A percentile compares a stretch with the other conserved stretches of the same genome.
These are phyloP conservation scores for Rhizopogon vinicolor DNA, from an alignment of 768 basidiomycete genomes.

Conservation along the genomic window DNA sequence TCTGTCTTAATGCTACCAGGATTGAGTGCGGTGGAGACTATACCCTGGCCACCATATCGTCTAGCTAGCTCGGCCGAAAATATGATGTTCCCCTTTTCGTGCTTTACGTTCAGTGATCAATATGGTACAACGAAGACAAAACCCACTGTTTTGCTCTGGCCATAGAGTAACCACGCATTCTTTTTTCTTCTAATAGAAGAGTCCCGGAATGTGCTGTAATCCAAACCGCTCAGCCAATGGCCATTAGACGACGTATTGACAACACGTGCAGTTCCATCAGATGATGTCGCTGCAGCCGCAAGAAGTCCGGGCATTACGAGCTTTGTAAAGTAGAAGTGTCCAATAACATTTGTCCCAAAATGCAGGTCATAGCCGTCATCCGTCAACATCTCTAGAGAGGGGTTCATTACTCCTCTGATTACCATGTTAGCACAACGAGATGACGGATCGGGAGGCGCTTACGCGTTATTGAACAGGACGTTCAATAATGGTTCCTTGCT, in stretches of 20 bases:
- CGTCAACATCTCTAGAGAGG: slow-evolving; percentile 27
- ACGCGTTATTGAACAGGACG: slow-evolving; percentile 29
- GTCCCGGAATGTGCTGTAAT: slow-evolving; percentile 24
- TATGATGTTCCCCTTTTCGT: slow-evolving; percentile 26
- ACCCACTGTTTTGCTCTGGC: slow-evolving; percentile 29
- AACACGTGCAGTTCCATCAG: slow-evolving; percentile 30
- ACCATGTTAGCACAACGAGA: background rate
- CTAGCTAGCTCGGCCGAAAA: no score
- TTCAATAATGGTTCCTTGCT: slow-evolving; percentile 38
- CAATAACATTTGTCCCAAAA: slow-evolving; percentile 35
- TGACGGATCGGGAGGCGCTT: background rate
- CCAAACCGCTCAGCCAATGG: slow-evolving; percentile 14
- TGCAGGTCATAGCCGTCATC: slow-evolving; percentile 37
- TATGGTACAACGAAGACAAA: background rate
- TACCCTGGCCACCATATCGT: slow-evolving; percentile 1
- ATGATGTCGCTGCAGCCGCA: slow-evolving; percentile 23
- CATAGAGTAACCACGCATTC: slow-evolving; percentile 7
- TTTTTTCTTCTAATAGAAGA: slow-evolving; percentile 12
- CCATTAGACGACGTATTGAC: slow-evolving; percentile 28
- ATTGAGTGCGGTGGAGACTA: slow-evolving; percentile 38
- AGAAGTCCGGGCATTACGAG: slow-evolving; percentile 31
- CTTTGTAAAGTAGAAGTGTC: slow-evolving; percentile 31
- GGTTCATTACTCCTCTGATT: slow-evolving; percentile 26
- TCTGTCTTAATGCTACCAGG: slow-evolving; percentile 28
- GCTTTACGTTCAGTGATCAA: background rate